Base-by-base conservation (phyloP, 352 stramenopile species). In the Phytophthora uliginosa region DNA sequence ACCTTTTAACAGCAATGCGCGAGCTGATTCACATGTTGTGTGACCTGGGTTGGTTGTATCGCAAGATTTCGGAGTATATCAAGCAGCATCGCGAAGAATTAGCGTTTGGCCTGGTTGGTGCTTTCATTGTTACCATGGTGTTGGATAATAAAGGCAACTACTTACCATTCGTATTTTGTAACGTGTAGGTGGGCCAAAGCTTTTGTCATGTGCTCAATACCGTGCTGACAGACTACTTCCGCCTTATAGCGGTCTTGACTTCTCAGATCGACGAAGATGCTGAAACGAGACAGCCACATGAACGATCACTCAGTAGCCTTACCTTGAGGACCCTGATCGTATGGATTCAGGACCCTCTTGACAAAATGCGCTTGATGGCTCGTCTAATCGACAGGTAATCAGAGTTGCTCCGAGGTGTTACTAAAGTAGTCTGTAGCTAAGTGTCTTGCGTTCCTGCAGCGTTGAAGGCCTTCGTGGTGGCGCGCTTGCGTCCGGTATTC, bases 141-240 rank as follows among this genome's bases (percentile, higher is more conserved):
- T 22, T 61, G 28, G 28, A 38, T 58, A 20, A 33, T 53, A 24
- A 36, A 47, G 26, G 22, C 9, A 63, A 8, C 31, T 18, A 63
- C 70, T 76, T 57, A 81, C 38, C 50, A 17, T 12, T 62, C 26
- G n/a, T n/a, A 2, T 36, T 56, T 69, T 59, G n/a, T 13, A 55
- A 42, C 17, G 20, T 51, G 5, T 66, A 95, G 84, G 89, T 97
- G 15, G 86, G 84, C 0, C 92, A 97, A 71, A 97, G 90, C 64
- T 98, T 98, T 69, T 96, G 89, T 15, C 90, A 97, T 65, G 85
- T 94, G 17, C 79, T 99, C 10, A 95, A 98, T 63, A 86, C 93
- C 17, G 92, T 98, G 62, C 69, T 98, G n/a, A 92, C 83, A 1
- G 91, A 97, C 60, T 98, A 98, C 76, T 98, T 96, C 59, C 91